phyloP scores from a whole-genome alignment of 2,329 filamentous ascomycete species.

The Fusarium heterosporum region DNA sequence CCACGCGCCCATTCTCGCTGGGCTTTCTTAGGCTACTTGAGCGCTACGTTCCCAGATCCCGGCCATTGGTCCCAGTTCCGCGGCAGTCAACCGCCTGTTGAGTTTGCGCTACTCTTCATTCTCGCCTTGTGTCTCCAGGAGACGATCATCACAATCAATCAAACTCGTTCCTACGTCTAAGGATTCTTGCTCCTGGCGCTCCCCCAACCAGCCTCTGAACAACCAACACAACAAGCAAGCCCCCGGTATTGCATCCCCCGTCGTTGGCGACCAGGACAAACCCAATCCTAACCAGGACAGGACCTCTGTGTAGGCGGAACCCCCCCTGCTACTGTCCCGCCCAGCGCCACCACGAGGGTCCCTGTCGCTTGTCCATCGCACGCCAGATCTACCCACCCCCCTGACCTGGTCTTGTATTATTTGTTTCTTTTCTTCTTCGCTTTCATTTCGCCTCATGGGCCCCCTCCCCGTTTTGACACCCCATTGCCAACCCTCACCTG shows the following conservation, averaged over 20 bases:
- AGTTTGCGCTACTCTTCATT: constrained; percentile 46
- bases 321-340: constrained; percentile 47
- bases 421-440: constrained; percentile 41
- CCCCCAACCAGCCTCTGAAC: constrained; percentile 24
- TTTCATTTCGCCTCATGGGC: constrained; percentile 45
- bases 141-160: constrained; percentile 26
- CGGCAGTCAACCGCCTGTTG: constrained; percentile 43
- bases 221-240: constrained; percentile 29
- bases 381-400: constrained; percentile 51
- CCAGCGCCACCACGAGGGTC: constrained; percentile 53
- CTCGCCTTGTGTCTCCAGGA: constrained; percentile 31
- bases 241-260: constrained; percentile 31
- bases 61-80: constrained; percentile 46
- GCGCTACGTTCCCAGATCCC: constrained; percentile 46
- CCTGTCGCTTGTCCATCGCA: constrained; percentile 48
- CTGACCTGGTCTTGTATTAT: constrained; percentile 38
- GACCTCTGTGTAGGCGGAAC: constrained; percentile 30
- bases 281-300: constrained; percentile 35
- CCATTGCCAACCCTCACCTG: constrained; percentile 46
- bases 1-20: constrained; percentile 39
- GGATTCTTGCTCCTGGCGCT: constrained; percentile 33
- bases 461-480: constrained; percentile 42
- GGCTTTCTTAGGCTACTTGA: constrained; percentile 43
- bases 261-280: constrained; percentile 32
- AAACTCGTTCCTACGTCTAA: constrained; percentile 29